Evolutionary conservation across 441 rosid species (phyloP).

Genomic region (Erodium texanum): DNA sequence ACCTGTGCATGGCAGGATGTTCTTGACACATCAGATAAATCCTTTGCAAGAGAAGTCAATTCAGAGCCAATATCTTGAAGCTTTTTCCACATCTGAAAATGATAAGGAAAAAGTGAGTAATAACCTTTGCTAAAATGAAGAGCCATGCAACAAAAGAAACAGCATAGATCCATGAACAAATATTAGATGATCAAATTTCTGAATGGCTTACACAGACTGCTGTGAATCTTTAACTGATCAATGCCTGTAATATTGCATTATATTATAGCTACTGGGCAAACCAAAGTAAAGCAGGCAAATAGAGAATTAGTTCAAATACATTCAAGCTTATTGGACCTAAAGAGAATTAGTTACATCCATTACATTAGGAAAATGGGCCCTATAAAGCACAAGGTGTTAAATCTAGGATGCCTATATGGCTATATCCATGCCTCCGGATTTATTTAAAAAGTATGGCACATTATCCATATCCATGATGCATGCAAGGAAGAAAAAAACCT

Average conservation of each 20-base stretch:
- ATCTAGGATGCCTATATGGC: too few relatives aligned
- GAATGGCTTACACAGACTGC: background rate
- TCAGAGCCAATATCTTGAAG: conserved; percentile 56
- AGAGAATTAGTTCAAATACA: too few relatives aligned
- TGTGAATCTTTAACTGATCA: background rate
- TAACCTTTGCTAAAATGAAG: background rate
- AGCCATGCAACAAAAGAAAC: background rate
- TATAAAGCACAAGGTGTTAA: too few relatives aligned
- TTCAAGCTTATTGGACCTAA: too few relatives aligned
- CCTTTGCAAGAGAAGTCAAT: conserved; percentile 56
- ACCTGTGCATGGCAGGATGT: conserved; percentile 51
- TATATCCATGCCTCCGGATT: too few relatives aligned
- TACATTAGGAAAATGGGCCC: too few relatives aligned
- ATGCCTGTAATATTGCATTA: background rate
- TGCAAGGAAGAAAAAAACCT: too few relatives aligned
- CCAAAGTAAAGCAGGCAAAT: background rate
- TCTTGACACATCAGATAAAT: conserved; percentile 53
- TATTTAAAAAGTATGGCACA: too few relatives aligned
- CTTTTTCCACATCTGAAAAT: conserved; percentile 65
- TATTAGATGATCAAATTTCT: background rate
- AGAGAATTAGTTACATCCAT: too few relatives aligned
- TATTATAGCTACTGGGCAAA: background rate
- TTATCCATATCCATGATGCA: too few relatives aligned
- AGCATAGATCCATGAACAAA: background rate
- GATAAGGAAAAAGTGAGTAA: background rate